A percentile compares a stretch with the other conserved stretches of the same genome.
Evolutionary conservation across 2,329 filamentous ascomycete species (phyloP).

Genomic region (Zopfia rhizophila): DNA sequence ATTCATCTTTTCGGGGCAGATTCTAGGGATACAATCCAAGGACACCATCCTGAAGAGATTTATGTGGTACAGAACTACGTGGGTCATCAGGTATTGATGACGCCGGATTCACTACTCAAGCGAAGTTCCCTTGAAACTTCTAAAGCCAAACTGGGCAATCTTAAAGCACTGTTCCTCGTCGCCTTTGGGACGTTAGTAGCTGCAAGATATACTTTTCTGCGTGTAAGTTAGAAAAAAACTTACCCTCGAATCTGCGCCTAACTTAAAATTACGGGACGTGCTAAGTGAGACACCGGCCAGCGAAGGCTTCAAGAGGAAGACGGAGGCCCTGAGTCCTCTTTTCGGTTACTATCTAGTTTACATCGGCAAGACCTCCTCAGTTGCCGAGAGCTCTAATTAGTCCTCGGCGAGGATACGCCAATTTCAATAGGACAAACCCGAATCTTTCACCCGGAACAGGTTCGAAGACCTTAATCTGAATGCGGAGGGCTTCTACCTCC

Average conservation of each 20-base stretch:
- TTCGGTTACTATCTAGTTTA: constrained; percentile 32
- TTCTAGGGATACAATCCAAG: constrained; percentile 23
- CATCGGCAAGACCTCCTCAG: constrained; percentile 28
- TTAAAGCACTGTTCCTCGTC: constrained; percentile 27
- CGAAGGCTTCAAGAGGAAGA: constrained; percentile 17
- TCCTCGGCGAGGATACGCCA: constrained; percentile 18
- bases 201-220: constrained; percentile 24
- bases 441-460: constrained; percentile 27
- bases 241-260: too few relatives aligned
- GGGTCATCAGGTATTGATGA: constrained; percentile 20
- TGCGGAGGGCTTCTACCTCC: constrained; percentile 26
- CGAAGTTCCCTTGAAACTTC: constrained; percentile 26
- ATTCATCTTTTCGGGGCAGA: constrained; percentile 28
- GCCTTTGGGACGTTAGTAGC: constrained; percentile 26
- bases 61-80: constrained; percentile 24
- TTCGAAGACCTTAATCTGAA: constrained; percentile 27
- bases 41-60: constrained; percentile 27
- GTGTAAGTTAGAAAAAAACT: constrained; percentile 20
- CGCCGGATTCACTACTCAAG: constrained; percentile 21
- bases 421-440: constrained; percentile 29
- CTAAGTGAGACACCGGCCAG: constrained; percentile 3
- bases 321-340: constrained; percentile 25
- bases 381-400: constrained; percentile 21
- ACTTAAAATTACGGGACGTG: constrained; percentile 12
- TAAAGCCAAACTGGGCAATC: constrained; percentile 23